These are phyloP conservation scores for Sphagnurus paluster DNA, from an alignment of 1,284 basidiomycete genomes.

Conservation along the genomic window DNA sequence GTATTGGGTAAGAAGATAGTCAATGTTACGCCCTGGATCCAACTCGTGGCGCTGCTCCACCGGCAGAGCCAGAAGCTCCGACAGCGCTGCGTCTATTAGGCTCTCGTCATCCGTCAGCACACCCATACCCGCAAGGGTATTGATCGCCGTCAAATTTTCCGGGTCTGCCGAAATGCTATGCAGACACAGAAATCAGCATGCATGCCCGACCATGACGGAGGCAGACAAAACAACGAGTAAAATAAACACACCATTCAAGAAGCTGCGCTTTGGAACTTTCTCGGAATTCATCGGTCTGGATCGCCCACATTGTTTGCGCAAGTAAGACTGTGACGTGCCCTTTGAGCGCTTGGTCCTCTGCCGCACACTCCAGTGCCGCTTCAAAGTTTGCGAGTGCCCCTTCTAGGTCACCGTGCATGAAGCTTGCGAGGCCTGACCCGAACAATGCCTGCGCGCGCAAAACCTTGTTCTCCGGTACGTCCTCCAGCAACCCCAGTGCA, in stretches of 20 bases:
- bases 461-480: slow-evolving; percentile 33
- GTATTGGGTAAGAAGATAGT: slow-evolving; percentile 67
- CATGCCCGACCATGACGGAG: neutral
- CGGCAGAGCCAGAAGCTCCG: slow-evolving; percentile 74
- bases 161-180: slow-evolving; percentile 65
- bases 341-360: slow-evolving; percentile 47
- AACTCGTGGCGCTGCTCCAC: slow-evolving; percentile 59
- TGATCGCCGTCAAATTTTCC: slow-evolving; percentile 78
- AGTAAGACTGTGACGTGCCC: slow-evolving; percentile 78
- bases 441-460: slow-evolving; percentile 70
- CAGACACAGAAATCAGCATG: slow-evolving; percentile 3
- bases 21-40: slow-evolving; percentile 67
- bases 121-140: slow-evolving; percentile 84
- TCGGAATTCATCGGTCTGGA: slow-evolving; percentile 71
- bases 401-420: slow-evolving; percentile 65
- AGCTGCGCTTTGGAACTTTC: slow-evolving; percentile 82
- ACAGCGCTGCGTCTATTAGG: slow-evolving; percentile 84
- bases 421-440: slow-evolving; percentile 70
- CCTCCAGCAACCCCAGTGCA: slow-evolving; percentile 70
- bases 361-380: slow-evolving; percentile 57
- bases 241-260: slow-evolving; percentile 72
- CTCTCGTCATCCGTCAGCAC: slow-evolving; percentile 77
- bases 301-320: slow-evolving; percentile 80
- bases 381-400: slow-evolving; percentile 70
- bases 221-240: slow-evolving; percentile 1